Evolutionary conservation across 1,284 basidiomycete species (phyloP), one percentile per base, ranked within the genome.

Genomic region (Ceratobasidium sp.): DNA sequence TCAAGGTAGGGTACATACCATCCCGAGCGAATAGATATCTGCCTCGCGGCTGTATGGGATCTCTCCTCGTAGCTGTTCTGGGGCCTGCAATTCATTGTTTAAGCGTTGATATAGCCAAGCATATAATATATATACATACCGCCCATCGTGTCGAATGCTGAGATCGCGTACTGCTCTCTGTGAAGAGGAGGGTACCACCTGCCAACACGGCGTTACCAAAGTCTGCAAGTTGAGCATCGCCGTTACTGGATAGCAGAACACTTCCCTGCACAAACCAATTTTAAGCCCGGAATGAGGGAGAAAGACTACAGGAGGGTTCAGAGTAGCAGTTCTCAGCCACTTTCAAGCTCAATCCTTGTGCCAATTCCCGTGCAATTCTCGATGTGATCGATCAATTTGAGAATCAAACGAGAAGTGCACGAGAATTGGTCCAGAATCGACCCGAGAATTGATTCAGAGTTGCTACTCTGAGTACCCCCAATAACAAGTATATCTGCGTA

Each of bases 21-120:
- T 58, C n/a, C n/a, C 55, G 10, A 58, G 26, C n/a, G 55, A 58
- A 28, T 58, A 58, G 10, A 58, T n/a, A 28, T 58, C 55, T n/a
- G 55, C 55, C 55, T 58, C 4, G n/a, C 20, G 20, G 55, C 55
- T 58, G n/a, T 58, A 58, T 20, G 26, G 9, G 55, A 28, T 13
- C n/a, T 18, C 12, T 1, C 55, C 55, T n/a, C n/a, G 15, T 28
- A 58, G n/a, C n/a, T 6, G 3, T 13, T 58, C 55, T n/a, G 55
- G 55, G n/a, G 55, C 20, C 55, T 58, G 26, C 2, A 10, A 13
- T 33, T 33, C 2, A 1, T n/a, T 10, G 12, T 23, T 58, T 23
- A 9, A 9, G n/a, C 4, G 33, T 15, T 23, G 2, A n/a, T 10
- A 10, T n/a, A n/a, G n/a, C n/a, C n/a, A n/a, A n/a, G n/a, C n/a